Evolutionary conservation across 2,329 filamentous ascomycete species (phyloP).

Genomic region (Cercospora zeina): DNA sequence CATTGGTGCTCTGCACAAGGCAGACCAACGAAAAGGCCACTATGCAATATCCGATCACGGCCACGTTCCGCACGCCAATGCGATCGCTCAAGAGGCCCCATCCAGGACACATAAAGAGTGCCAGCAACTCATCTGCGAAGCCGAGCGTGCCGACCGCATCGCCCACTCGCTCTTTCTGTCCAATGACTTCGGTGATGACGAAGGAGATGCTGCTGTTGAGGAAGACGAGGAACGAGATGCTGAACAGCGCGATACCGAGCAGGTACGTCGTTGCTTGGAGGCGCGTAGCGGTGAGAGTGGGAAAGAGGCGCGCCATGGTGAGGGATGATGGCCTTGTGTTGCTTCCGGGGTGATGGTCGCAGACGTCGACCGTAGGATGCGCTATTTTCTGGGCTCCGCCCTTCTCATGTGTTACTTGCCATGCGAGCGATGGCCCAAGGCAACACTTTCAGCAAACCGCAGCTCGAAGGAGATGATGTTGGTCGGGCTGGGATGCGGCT

Average conservation of each 20-base stretch:
- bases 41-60: conserved; percentile 75
- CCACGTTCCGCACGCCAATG: conserved; percentile 65
- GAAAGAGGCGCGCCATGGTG: conserved; percentile 37
- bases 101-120: conserved; percentile 73
- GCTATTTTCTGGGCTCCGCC: background rate
- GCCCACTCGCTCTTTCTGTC: conserved; percentile 70
- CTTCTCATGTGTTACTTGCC: background rate
- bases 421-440: conserved; percentile 10
- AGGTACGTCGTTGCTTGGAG: conserved; percentile 69
- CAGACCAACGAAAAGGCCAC: conserved; percentile 74
- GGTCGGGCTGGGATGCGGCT: conserved; percentile 2
- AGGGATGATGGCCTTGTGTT: background rate
- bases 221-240: conserved; percentile 86
- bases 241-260: conserved; percentile 78
- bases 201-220: conserved; percentile 82
- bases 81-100: conserved; percentile 80
- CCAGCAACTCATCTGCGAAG: conserved; percentile 81
- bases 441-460: conserved; percentile 4
- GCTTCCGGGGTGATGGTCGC: background rate
- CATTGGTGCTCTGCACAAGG: conserved; percentile 81
- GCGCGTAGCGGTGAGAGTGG: conserved; percentile 55
- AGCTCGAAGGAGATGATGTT: conserved; percentile 4
- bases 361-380: background rate
- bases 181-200: conserved; percentile 79
- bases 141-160: conserved; percentile 81